A percentile compares a stretch with the other conserved stretches of the same genome.
Evolutionary conservation across 1,139 yeast species (phyloP).

Genomic region (Suhomyces bokatorum): DNA sequence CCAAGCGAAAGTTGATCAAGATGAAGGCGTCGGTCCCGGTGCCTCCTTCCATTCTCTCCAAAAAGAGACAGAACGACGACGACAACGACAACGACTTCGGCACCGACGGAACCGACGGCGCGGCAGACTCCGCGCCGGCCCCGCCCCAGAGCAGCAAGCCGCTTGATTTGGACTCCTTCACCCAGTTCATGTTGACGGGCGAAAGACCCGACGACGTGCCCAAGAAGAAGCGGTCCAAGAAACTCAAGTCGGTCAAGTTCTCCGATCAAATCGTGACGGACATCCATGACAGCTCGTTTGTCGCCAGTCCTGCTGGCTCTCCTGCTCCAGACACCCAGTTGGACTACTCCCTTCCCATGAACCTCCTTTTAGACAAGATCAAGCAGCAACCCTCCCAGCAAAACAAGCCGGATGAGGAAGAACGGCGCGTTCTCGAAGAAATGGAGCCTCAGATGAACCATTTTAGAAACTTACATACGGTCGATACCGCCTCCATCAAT

Average conservation of each 20-base stretch:
- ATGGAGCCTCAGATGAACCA: constrained; percentile 68
- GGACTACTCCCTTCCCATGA: constrained; percentile 74
- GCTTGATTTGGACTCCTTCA: constrained; percentile 71
- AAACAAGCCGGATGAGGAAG: constrained; percentile 44
- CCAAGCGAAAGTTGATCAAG: constrained; percentile 52
- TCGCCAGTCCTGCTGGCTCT: constrained; percentile 26
- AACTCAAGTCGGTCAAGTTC: constrained; percentile 65
- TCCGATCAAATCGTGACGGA: constrained; percentile 60
- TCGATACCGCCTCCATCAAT: constrained; percentile 63
- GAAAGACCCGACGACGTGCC: constrained; percentile 53
- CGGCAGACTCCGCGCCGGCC: neutral
- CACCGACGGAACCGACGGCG: constrained; percentile 28
- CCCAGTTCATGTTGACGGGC: constrained; percentile 74
- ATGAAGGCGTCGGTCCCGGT: constrained; percentile 60
- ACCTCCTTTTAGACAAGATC: constrained; percentile 56
- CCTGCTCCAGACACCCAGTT: constrained; percentile 25
- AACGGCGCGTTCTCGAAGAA: constrained; percentile 60
- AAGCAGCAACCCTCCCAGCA: constrained; percentile 25
- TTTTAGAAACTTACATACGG: constrained; percentile 60
- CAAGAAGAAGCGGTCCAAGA: constrained; percentile 33
- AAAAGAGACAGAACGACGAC: constrained; percentile 51
- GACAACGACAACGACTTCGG: constrained; percentile 31
- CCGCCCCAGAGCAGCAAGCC: constrained; percentile 22
- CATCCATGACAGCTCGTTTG: constrained; percentile 33
- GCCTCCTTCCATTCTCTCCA: constrained; percentile 67